A percentile compares a stretch with the other conserved stretches of the same genome.
Evolutionary conservation across 768 basidiomycete genomes (phyloP).

Genomic region (Mycena sanguinolenta): DNA sequence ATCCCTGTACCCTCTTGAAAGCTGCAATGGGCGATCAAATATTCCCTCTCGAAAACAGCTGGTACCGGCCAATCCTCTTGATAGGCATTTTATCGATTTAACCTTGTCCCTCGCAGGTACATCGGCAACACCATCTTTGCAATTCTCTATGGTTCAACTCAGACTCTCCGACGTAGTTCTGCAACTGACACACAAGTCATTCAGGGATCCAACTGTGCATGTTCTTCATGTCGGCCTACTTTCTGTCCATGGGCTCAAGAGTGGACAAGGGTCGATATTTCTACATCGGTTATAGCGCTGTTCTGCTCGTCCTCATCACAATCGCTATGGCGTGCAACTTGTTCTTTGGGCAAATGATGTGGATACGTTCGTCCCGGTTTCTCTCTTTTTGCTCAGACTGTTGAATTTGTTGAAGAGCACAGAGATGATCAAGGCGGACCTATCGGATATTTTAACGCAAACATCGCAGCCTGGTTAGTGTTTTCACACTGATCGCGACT

Average conservation of each 20-base stretch:
- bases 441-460: slow-evolving; percentile 44
- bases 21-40: slow-evolving; percentile 23
- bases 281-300: slow-evolving; percentile 23
- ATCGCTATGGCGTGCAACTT: slow-evolving; percentile 25
- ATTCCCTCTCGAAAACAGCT: slow-evolving; percentile 20
- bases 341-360: slow-evolving; percentile 13
- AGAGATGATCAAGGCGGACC: slow-evolving; percentile 46
- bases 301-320: slow-evolving; percentile 18
- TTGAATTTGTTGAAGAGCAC: slow-evolving; percentile 6
- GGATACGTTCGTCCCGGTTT: background rate
- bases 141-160: slow-evolving; percentile 22
- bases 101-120: background rate
- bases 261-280: slow-evolving; percentile 11
- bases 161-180: background rate
- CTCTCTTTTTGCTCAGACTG: background rate
- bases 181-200: background rate
- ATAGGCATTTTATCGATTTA: background rate
- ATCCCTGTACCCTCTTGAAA: background rate
- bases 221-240: slow-evolving; percentile 30
- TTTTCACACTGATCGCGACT: no score
- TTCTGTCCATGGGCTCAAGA: slow-evolving; percentile 8
- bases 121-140: slow-evolving; percentile 26
- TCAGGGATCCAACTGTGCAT: slow-evolving; percentile 32
- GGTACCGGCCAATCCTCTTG: slow-evolving; percentile 1
- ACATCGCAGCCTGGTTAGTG: slow-evolving; percentile 44